phyloP scores from a whole-genome alignment of 257 asterid species.

The Cruciata laevipes region DNA sequence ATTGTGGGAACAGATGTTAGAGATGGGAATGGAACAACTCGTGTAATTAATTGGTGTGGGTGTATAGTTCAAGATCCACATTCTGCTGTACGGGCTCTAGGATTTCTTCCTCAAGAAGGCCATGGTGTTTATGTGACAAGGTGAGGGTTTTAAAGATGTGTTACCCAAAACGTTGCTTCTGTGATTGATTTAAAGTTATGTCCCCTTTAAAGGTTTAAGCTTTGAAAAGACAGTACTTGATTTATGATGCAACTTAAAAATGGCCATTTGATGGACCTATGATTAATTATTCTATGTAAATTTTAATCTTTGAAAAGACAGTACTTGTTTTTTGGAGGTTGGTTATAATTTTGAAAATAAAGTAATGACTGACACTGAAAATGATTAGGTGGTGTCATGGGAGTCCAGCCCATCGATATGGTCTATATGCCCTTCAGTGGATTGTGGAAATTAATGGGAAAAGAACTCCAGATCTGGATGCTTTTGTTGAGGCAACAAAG shows the following conservation, averaged over 20 bases:
- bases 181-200: background rate
- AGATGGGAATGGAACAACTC: conserved; percentile 88
- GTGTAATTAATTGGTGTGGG: conserved; percentile 93
- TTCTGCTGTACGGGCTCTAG: conserved; percentile 95
- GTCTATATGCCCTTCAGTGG: conserved; percentile 96
- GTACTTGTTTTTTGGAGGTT: background rate
- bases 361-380: background rate
- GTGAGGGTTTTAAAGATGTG: conserved; percentile 30
- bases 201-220: background rate
- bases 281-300: background rate
- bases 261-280: background rate
- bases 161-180: background rate
- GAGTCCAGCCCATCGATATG: conserved; percentile 90
- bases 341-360: background rate
- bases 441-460: conserved; percentile 93
- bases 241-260: background rate
- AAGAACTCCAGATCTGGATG: conserved; percentile 83
- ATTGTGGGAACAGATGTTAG: conserved; percentile 89
- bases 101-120: conserved; percentile 93
- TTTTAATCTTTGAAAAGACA: background rate
- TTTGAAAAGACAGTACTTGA: background rate
- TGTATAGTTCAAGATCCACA: conserved; percentile 91
- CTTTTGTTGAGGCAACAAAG: conserved; percentile 81
- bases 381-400: conserved; percentile 94
- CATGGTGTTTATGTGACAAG: conserved; percentile 97